Evolutionary conservation across 495 filamentous ascomycete genomes (phyloP), one percentile per base, ranked within the genome.

Genomic region (Hyaloscypha hepaticicola): DNA sequence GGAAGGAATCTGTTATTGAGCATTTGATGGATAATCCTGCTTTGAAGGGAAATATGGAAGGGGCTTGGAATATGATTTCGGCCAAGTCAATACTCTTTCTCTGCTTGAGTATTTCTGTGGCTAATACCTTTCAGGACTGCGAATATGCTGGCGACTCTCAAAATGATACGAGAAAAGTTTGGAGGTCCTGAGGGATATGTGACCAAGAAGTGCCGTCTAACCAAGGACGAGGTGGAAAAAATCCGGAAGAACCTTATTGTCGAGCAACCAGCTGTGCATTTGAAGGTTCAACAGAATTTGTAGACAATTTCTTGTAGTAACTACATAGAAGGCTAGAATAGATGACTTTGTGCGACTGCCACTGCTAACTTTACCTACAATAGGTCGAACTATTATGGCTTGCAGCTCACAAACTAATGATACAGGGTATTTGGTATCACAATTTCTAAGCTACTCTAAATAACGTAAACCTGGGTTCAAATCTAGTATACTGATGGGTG

Each of bases 131-230:
- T 60, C 55, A 86, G 83, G 29, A 78, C 75, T 48, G 79, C 81
- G 60, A 78, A 76, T 61, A 88, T 90, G 85, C 49, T 85, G 25
- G 72, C 70, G 24, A 82, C 80, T 5, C 62, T 89, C 22, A 70
- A 74, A 60, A 77, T 82, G 69, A 69, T 89, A 27, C 73, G 77
- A 26, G 74, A 77, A 53, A 77, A 76, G 66, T 85, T 81, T 71
- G 87, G 85, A 9, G 79, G 84, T 16, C 80, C 79, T 22, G 85
- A 87, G 72, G 66, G 67, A 34, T 89, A 87, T 71, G 66, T 87
- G 50, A 65, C 77, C 58, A 72, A 77, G n/a, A 70, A 82, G 29
- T 82, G 81, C 70, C 76, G 82, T 24, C 73, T 89, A 24, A 78
- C 79, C 6, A 74, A 71, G 38, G 80, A 81, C 38, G 78, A 79